phyloP scores from a whole-genome alignment of 371 early-diverging fungal species.

The Apophysomyces sp. region DNA sequence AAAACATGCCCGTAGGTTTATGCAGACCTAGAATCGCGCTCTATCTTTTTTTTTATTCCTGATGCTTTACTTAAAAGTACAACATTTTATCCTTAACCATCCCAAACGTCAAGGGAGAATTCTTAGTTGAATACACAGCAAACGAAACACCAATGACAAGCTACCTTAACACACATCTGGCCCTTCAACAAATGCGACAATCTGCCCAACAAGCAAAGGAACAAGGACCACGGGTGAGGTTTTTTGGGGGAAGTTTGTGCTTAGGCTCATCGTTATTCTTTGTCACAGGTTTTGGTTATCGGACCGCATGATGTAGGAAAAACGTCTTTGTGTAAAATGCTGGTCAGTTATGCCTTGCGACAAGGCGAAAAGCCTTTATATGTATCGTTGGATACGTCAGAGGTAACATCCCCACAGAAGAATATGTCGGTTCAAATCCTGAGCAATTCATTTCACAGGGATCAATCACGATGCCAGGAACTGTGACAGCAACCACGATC shows the following conservation, averaged over 20 bases:
- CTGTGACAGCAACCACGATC: constrained; percentile 77
- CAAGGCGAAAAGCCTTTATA: constrained; percentile 77
- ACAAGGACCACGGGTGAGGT: constrained; percentile 69
- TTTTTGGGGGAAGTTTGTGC: neutral
- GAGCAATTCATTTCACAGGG: too few relatives aligned
- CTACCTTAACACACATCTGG: constrained; percentile 86
- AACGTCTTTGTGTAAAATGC: constrained; percentile 78
- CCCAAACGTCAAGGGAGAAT: constrained; percentile 60
- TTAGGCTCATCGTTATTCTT: neutral
- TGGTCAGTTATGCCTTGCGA: constrained; percentile 83
- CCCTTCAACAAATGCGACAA: constrained; percentile 78
- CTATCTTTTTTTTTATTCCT: too few relatives aligned
- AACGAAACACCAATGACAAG: constrained; percentile 93
- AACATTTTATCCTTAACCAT: constrained; percentile 15
- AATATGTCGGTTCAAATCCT: neutral
- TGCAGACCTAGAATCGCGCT: too few relatives aligned
- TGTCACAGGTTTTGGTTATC: constrained; percentile 70
- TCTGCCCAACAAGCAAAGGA: constrained; percentile 47
- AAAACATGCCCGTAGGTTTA: too few relatives aligned
- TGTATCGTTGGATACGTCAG: constrained; percentile 83
- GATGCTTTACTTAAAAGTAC: neutral
- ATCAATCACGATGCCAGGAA: constrained; percentile 84
- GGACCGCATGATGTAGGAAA: constrained; percentile 94
- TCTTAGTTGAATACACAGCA: constrained; percentile 83
- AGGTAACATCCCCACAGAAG: constrained; percentile 57